phyloP scores from a whole-genome alignment of 176 grass and related monocot genomes.

The Chrysopogon serrulatus region DNA sequence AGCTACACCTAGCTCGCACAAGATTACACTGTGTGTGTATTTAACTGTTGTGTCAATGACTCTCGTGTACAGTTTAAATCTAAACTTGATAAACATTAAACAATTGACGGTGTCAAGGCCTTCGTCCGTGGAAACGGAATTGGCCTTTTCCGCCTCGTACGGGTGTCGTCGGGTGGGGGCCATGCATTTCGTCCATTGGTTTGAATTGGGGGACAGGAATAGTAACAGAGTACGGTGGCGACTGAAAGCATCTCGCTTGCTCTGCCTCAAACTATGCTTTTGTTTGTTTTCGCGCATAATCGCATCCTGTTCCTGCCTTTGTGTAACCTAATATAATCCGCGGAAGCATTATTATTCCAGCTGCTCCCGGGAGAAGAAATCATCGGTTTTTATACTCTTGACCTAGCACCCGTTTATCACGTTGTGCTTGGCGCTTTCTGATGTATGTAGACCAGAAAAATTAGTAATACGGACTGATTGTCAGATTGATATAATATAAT shows the following conservation, averaged over 20 bases:
- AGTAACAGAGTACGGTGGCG: neutral
- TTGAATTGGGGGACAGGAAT: neutral
- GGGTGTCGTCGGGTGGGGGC: too few relatives aligned
- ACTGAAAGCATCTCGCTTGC: constrained; percentile 12
- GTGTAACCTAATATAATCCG: neutral
- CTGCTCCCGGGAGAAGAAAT: neutral
- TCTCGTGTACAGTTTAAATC: constrained; percentile 18
- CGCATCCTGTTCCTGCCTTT: neutral
- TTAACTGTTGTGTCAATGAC: neutral
- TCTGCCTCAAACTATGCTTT: neutral
- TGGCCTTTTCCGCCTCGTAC: neutral
- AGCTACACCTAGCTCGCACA: neutral
- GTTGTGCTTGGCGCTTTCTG: neutral
- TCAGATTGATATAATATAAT: neutral
- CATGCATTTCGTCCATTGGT: neutral
- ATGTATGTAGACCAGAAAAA: neutral
- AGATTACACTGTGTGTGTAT: neutral
- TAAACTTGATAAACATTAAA: neutral
- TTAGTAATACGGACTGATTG: neutral
- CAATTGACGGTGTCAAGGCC: neutral
- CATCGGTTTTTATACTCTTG: neutral
- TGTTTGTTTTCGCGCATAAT: neutral
- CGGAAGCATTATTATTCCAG: neutral
- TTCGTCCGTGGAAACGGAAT: neutral
- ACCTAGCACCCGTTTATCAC: constrained; percentile 6